phyloP scores from a whole-genome alignment of 179 eudicot species.

The Gypsophila paniculata region DNA sequence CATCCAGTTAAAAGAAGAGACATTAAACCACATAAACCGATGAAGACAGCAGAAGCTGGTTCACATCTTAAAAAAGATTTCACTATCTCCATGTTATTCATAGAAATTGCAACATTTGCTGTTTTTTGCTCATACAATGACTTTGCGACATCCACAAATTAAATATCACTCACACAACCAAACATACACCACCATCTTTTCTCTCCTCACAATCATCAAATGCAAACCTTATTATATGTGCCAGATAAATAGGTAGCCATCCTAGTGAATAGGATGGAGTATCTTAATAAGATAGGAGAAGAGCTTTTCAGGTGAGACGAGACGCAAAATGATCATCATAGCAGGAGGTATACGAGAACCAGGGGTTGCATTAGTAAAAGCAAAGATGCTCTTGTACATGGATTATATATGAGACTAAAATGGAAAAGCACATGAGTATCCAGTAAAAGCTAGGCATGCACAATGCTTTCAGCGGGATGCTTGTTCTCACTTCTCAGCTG shows the following conservation, averaged over 20 bases:
- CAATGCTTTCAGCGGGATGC: background rate
- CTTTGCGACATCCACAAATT: too few relatives aligned
- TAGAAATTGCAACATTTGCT: background rate
- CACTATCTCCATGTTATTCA: background rate
- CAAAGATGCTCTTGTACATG: background rate
- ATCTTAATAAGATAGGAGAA: background rate
- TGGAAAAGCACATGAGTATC: background rate
- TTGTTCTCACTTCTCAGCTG: background rate
- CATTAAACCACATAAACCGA: background rate
- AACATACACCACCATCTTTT: too few relatives aligned
- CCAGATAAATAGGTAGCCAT: too few relatives aligned
- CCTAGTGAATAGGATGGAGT: background rate
- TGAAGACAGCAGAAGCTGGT: background rate
- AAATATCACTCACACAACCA: too few relatives aligned
- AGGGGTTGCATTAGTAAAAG: background rate
- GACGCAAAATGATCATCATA: background rate
- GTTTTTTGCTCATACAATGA: too few relatives aligned
- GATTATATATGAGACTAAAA: background rate
- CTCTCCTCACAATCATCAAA: too few relatives aligned
- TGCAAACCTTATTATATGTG: too few relatives aligned
- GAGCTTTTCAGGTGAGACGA: slow-evolving; percentile 4
- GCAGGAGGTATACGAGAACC: background rate
- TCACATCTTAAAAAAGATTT: background rate
- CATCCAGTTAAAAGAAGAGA: background rate
- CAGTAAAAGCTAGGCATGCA: background rate